Conservation (phyloP, 352 stramenopile species). For the Globisporangium sylvaticum region DNA sequence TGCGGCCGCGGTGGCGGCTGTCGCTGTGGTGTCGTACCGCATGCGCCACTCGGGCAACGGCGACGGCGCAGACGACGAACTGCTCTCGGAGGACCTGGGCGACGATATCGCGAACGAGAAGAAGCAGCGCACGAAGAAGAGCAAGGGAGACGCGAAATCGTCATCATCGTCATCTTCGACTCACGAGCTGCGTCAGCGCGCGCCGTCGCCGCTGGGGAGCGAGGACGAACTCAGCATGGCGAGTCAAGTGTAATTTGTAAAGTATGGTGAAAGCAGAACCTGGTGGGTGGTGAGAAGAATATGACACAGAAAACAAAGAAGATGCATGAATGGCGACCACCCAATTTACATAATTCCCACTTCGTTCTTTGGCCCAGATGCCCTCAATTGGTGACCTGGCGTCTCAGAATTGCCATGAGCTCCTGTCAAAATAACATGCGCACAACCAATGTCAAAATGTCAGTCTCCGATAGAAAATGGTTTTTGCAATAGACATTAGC, state of each 20-base stretch:
- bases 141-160: not conserved
- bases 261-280: not conserved
- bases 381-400: not conserved
- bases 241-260: constrained; percentile 10
- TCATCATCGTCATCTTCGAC: not conserved
- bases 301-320: not conserved
- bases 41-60: constrained; percentile 27
- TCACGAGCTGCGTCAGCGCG: constrained; percentile 20
- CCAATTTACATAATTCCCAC: not conserved
- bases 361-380: not conserved
- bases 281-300: not conserved
- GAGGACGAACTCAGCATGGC: constrained; percentile 10
- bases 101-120: constrained; percentile 15
- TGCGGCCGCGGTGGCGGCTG: constrained; percentile 33
- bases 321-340: not conserved
- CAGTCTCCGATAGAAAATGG: not conserved
- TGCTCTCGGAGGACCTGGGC: constrained; percentile 28
- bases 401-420: constrained; percentile 30
- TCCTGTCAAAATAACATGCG: constrained; percentile 14
- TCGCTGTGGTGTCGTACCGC: constrained; percentile 51
- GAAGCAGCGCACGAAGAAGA: constrained; percentile 7
- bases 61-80: constrained; percentile 29
- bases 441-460: not conserved
- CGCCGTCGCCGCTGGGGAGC: constrained; percentile 17
- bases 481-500: not conserved